These are phyloP conservation scores for Paramicrosporidium saccamoebae DNA, from an alignment of 371 early-diverging fungal species.

Conservation along the genomic window DNA sequence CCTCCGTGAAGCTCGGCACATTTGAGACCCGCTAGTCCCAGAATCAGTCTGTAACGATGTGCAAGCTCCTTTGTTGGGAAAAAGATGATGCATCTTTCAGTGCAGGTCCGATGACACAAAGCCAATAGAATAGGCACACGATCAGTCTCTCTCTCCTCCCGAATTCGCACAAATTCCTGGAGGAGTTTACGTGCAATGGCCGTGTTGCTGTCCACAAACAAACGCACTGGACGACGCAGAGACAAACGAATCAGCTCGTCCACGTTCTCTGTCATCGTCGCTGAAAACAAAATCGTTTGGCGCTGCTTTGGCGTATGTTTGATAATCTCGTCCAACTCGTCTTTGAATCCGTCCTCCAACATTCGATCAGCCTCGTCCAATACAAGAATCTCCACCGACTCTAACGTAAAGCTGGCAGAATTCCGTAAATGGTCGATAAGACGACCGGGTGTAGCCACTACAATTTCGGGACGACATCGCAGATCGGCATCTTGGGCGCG, in stretches of 20 bases:
- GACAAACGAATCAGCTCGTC: constrained; percentile 77
- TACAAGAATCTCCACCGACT: constrained; percentile 76
- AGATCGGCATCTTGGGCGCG: constrained; percentile 75
- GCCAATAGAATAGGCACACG: constrained; percentile 50
- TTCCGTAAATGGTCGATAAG: constrained; percentile 93
- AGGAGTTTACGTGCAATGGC: constrained; percentile 34
- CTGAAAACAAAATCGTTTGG: constrained; percentile 96
- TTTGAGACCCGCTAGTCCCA: constrained; percentile 55
- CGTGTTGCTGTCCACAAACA: constrained; percentile 51
- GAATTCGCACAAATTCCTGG: constrained; percentile 89
- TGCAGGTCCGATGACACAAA: constrained; percentile 47
- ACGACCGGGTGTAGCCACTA: constrained; percentile 99
- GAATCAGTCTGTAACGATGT: constrained; percentile 81
- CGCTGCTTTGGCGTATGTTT: constrained; percentile 52
- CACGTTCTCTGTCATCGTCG: constrained; percentile 99
- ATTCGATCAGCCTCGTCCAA: constrained; percentile 99
- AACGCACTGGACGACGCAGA: constrained; percentile 46
- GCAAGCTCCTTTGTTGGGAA: constrained; percentile 70
- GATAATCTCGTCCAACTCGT: constrained; percentile 82
- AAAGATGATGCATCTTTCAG: constrained; percentile 44
- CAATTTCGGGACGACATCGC: constrained; percentile 63
- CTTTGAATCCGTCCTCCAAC: constrained; percentile 96
- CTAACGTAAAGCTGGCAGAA: constrained; percentile 48
- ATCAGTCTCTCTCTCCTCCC: constrained; percentile 40
- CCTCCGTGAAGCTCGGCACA: constrained; percentile 95